phyloP scores from a whole-genome alignment of 2,329 filamentous ascomycete genomes.

The Fusarium palustre region DNA sequence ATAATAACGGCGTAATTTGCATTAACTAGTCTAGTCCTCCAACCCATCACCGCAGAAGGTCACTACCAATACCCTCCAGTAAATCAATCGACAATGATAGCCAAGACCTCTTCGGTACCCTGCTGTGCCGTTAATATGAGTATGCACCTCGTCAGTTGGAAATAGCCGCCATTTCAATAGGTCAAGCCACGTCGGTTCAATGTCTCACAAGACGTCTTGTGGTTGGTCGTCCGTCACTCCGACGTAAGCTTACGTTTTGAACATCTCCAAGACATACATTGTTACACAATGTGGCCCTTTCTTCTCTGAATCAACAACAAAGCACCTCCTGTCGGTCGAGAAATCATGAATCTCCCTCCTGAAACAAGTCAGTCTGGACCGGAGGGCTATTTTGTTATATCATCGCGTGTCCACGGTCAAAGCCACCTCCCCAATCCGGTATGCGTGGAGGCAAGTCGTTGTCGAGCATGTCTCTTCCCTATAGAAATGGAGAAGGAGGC shows the following conservation, averaged over 20 bases:
- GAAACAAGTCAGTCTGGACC: neutral
- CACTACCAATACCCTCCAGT: too few species aligned
- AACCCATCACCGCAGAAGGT: too few species aligned
- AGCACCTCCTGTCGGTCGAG: too few species aligned
- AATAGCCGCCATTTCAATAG: neutral
- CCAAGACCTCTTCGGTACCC: too few species aligned
- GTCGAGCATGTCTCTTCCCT: conserved; percentile 10
- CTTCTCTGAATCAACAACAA: neutral
- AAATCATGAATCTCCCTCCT: neutral
- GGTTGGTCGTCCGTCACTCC: neutral
- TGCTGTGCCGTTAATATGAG: neutral
- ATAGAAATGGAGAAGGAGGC: neutral
- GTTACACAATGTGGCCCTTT: neutral
- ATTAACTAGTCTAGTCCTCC: too few species aligned
- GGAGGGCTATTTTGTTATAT: neutral
- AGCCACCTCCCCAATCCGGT: conserved; percentile 20
- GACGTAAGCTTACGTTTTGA: conserved; percentile 19
- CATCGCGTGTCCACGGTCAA: neutral
- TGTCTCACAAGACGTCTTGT: neutral
- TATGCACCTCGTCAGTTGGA: neutral
- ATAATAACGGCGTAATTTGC: too few species aligned
- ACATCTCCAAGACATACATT: too few species aligned
- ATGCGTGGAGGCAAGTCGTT: conserved; percentile 11
- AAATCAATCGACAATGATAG: too few species aligned
- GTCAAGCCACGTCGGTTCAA: neutral